These are phyloP conservation scores for Cichorium intybus DNA, from an alignment of 140 eudicot species.

Conservation along the genomic window DNA sequence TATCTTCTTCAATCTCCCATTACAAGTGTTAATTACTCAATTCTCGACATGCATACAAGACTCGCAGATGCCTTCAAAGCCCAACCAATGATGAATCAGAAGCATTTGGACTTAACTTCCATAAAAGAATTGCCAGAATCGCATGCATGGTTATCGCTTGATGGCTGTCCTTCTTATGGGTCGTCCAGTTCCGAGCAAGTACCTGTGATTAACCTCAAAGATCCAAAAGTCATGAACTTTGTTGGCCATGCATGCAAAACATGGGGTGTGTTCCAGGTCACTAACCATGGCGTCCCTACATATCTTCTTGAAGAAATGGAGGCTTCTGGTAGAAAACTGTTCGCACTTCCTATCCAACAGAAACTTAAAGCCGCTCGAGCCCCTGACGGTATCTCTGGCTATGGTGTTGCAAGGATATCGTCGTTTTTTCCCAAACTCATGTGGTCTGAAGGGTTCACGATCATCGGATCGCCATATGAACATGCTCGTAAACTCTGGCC, in stretches of 20 bases:
- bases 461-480: constrained; percentile 66
- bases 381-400: constrained; percentile 66
- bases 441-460: constrained; percentile 97
- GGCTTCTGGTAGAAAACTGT: constrained; percentile 40
- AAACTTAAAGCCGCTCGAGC: constrained; percentile 73
- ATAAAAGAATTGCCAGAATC: constrained; percentile 81
- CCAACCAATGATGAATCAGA: constrained; percentile 23
- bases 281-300: constrained; percentile 51
- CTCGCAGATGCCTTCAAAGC: constrained; percentile 26
- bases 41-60: constrained; percentile 45
- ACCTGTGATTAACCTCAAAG: constrained; percentile 53
- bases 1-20: constrained; percentile 23
- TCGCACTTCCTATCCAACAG: constrained; percentile 66
- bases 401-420: constrained; percentile 77
- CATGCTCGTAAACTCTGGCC: constrained; percentile 94
- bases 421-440: constrained; percentile 71
- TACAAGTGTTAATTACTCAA: constrained; percentile 18
- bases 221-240: constrained; percentile 44
- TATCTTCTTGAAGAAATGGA: constrained; percentile 49
- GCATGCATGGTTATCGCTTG: constrained; percentile 60
- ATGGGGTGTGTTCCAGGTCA: constrained; percentile 85
- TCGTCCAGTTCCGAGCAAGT: constrained; percentile 21
- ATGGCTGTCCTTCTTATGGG: constrained; percentile 9
- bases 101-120: constrained; percentile 50
- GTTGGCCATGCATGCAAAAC: constrained; percentile 82